A percentile compares a stretch with the other conserved stretches of the same genome.
These are phyloP conservation scores for Cucurbitaria berberidis DNA, from an alignment of 2,329 filamentous ascomycete species.

Conservation along the genomic window DNA sequence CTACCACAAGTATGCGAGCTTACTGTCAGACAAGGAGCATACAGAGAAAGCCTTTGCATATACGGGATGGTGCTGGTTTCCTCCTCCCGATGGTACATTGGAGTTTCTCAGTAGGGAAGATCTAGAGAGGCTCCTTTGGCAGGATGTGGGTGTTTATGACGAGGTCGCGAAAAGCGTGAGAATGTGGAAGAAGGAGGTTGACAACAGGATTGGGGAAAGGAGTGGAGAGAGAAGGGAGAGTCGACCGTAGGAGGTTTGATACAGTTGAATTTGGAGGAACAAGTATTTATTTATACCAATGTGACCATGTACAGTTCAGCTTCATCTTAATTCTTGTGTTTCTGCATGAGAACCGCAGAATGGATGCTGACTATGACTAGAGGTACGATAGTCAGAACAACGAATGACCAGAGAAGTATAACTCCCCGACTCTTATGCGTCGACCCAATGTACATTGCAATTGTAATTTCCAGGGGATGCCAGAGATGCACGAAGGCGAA, in stretches of 20 bases:
- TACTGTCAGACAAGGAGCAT: background rate
- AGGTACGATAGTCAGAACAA: background rate
- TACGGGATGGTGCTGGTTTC: background rate
- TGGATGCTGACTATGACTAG: background rate
- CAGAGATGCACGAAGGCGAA: too few relatives aligned
- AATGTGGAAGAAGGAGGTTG: background rate
- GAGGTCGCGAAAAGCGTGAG: slow-evolving; percentile 1
- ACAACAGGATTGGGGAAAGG: background rate
- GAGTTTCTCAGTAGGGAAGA: background rate
- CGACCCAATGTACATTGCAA: background rate
- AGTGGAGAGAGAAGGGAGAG: background rate
- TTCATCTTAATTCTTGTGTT: background rate
- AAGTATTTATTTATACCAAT: background rate
- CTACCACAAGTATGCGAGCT: background rate
- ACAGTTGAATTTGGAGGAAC: background rate
- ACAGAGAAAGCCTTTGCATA: background rate
- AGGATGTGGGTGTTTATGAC: background rate
- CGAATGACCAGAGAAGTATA: background rate
- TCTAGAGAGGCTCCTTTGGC: background rate
- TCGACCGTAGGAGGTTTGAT: background rate
- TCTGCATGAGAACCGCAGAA: too few relatives aligned
- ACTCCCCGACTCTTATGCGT: background rate
- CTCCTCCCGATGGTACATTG: background rate
- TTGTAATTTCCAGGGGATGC: background rate
- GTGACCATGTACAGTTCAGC: background rate